Percentiles rank a stretch among this genome's conserved stretches.
Evolutionary conservation across 768 basidiomycete species (phyloP).

Genomic region (Suillus discolor): DNA sequence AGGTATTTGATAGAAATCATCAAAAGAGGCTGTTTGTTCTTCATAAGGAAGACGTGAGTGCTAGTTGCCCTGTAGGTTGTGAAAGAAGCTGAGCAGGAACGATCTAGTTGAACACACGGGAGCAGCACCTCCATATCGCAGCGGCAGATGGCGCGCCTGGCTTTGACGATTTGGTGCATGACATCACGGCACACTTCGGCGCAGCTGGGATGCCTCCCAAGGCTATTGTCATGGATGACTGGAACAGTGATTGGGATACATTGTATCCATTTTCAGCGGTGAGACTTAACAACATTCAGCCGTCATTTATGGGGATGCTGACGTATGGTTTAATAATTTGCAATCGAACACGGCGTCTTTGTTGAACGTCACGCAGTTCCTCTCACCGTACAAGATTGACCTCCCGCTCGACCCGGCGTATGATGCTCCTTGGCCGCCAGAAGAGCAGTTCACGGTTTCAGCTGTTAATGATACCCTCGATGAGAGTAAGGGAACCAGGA

Average conservation of each 20-base stretch:
- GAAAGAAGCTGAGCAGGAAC: background rate
- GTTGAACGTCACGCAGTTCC: conserved; percentile 51
- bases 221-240: conserved; percentile 66
- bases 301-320: background rate
- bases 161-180: conserved; percentile 59
- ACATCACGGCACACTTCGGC: conserved; percentile 66
- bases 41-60: conserved; percentile 81
- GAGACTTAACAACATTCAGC: conserved; percentile 18
- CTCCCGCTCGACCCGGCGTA: conserved; percentile 54
- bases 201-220: conserved; percentile 39
- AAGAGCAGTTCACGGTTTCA: conserved; percentile 51
- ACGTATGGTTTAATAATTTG: conserved; percentile 4
- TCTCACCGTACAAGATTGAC: conserved; percentile 81
- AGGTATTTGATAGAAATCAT: conserved; percentile 81
- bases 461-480: conserved; percentile 62
- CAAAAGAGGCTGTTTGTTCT: conserved; percentile 86
- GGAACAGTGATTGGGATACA: conserved; percentile 88
- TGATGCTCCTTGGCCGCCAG: conserved; percentile 49
- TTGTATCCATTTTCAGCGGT: conserved; percentile 82
- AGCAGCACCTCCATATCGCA: conserved; percentile 79
- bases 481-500: conserved; percentile 60
- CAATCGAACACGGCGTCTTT: background rate
- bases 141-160: conserved; percentile 83
- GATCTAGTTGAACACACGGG: conserved; percentile 65
- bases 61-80: background rate